A percentile compares a stretch with the other conserved stretches of the same genome.
Conservation (phyloP, 2,329 filamentous ascomycete species). For the Lojkania enalia region DNA sequence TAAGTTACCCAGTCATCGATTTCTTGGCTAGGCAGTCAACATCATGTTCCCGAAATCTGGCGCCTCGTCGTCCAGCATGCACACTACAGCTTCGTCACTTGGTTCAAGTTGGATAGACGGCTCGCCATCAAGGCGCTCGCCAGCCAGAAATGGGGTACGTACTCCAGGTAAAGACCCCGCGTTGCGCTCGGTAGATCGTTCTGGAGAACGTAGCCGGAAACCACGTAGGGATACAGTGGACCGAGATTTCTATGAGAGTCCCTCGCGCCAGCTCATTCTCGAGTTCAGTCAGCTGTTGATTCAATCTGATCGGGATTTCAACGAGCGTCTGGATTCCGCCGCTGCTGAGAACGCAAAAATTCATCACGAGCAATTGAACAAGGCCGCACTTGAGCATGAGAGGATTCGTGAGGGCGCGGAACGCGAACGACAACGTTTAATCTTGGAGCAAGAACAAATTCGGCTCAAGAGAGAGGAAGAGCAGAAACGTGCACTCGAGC, state of each 20-base stretch:
- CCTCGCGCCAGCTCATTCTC: constrained; percentile 38
- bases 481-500: constrained; percentile 38
- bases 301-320: constrained; percentile 51
- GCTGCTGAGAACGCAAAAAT: constrained; percentile 64
- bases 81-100: constrained; percentile 36
- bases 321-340: constrained; percentile 64
- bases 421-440: constrained; percentile 55
- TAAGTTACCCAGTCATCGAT: no score
- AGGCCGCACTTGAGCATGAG: constrained; percentile 68
- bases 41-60: constrained; percentile 39
- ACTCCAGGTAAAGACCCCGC: constrained; percentile 6
- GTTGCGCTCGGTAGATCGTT: neutral
- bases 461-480: constrained; percentile 31
- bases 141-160: constrained; percentile 28
- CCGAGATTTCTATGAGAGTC: constrained; percentile 35
- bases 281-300: constrained; percentile 51
- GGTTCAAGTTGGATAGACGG: constrained; percentile 36
- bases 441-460: constrained; percentile 47
- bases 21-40: no score
- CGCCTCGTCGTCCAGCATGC: constrained; percentile 40
- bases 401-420: constrained; percentile 62
- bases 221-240: constrained; percentile 26
- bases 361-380: constrained; percentile 68
- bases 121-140: constrained; percentile 39
- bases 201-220: neutral